Percentiles rank a stretch among this genome's conserved stretches.
These are phyloP conservation scores for Fraxinus latifolia DNA, from an alignment of 305 asterid species.

Conservation along the genomic window DNA sequence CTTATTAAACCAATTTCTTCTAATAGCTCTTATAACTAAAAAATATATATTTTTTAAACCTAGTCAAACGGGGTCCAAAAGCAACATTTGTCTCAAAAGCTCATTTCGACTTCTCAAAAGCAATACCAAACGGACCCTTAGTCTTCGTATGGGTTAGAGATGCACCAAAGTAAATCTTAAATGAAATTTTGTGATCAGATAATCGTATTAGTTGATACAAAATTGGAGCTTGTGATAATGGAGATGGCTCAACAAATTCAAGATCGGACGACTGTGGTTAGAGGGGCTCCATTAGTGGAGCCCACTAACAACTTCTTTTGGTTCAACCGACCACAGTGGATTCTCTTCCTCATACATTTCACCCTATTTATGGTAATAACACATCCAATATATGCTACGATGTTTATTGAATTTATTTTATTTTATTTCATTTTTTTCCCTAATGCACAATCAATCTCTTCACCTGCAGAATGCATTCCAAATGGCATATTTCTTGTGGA, in stretches of 20 bases:
- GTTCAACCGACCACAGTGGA: constrained; percentile 58
- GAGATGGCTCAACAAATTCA: constrained; percentile 69
- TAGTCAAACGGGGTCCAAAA: no score
- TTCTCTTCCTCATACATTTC: constrained; percentile 64
- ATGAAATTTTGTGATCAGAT: constrained; percentile 29
- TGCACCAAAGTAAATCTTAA: background rate
- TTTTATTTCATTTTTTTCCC: background rate
- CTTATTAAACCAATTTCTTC: no score
- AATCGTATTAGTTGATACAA: constrained; percentile 46
- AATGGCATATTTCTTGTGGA: constrained; percentile 74
- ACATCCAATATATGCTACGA: background rate
- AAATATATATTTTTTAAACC: no score
- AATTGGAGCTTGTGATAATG: constrained; percentile 54
- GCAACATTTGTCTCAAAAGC: no score
- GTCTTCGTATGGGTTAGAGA: background rate
- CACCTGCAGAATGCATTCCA: constrained; percentile 64
- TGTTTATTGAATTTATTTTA: background rate
- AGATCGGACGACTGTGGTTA: constrained; percentile 44
- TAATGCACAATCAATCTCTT: background rate
- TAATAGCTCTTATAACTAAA: no score
- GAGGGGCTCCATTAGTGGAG: constrained; percentile 64
- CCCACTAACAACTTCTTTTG: constrained; percentile 62
- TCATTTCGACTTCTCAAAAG: no score
- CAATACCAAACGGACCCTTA: no score
- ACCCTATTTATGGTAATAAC: constrained; percentile 52